Base-by-base conservation (phyloP, 2,329 filamentous ascomycete genomes). In the Penicillium sp. region DNA sequence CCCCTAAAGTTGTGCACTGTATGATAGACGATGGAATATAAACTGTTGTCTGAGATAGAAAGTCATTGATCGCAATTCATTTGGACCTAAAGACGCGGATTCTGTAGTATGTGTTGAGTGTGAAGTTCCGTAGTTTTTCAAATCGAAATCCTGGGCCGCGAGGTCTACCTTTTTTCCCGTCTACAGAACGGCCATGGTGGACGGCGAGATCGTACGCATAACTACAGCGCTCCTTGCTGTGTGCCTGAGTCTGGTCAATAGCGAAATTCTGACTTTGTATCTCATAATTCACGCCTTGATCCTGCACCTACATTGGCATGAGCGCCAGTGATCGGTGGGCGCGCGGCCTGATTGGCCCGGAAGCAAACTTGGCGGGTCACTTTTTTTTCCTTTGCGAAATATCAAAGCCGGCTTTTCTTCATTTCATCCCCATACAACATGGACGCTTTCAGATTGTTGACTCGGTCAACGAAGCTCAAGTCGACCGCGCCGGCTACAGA, bases 21-120 rank as follows among this genome's bases (percentile, higher is more conserved):
- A 75, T 73, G 68, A 75, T 75, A 75, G 72, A 75, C 69, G 71
- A 75, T 74, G 73, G 72, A 72, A 74, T 73, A 63, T 67, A 71
- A 67, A 67, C 70, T 72, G 68, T 71, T 73, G 70, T 72, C 69
- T 68, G 64, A 66, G 66, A 63, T 67, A 63, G 63, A 69, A 47
- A 51, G 18, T 52, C 49, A 52, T 58, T 59, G 46, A 42, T 55
- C 55, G 54, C 49, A 51, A 54, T 58, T 54, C 47, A 50, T 60
- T 56, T 47, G 33, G 36, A 23, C 33, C 28, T 34, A 42, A 23
- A 9, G n/a, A 26, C 16, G 3, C 21, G 41, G 26, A 18, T 6
- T n/a, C 41, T 6, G 9, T 43, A 10, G 7, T 16, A 43, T 43
- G 24, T 28, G 18, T 12, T n/a, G 8, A 9, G 18, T 39, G 16